A percentile compares a stretch with the other conserved stretches of the same genome.
Conservation (phyloP, 2,329 filamentous ascomycete species). For the Fusarium verticillioides region DNA sequence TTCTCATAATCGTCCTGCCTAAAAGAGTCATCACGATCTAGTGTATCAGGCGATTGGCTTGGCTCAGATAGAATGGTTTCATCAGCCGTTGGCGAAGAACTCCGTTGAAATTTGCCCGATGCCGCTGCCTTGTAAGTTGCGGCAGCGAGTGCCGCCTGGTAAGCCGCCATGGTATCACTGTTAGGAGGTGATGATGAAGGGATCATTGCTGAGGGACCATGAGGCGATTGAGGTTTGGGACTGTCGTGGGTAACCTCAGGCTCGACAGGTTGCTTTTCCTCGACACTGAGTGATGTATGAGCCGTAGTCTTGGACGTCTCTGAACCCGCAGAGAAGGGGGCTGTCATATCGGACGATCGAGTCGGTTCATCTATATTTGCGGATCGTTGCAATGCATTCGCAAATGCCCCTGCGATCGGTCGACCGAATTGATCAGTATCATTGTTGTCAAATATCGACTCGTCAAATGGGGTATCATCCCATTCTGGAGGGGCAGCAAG, state of each 20-base stretch:
- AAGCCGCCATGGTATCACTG: constrained; percentile 63
- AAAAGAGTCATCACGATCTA: constrained; percentile 17
- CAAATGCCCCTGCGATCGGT: constrained; percentile 68
- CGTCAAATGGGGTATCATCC: constrained; percentile 72
- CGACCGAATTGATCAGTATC: constrained; percentile 72
- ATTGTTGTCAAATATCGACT: constrained; percentile 77
- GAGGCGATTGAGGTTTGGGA: constrained; percentile 12
- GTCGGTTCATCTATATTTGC: constrained; percentile 48
- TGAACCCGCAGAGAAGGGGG: constrained; percentile 58
- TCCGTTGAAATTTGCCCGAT: constrained; percentile 78
- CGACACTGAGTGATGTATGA: constrained; percentile 61
- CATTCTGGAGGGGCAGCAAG: constrained; percentile 55
- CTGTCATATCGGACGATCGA: constrained; percentile 60
- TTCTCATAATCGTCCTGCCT: constrained; percentile 61
- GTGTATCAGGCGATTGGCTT: constrained; percentile 22
- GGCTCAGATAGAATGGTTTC: constrained; percentile 27
- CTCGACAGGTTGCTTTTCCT: constrained; percentile 27
- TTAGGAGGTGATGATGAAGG: constrained; percentile 14
- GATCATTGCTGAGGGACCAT: constrained; percentile 12
- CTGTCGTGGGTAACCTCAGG: constrained; percentile 12
- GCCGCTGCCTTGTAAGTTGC: constrained; percentile 81
- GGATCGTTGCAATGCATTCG: constrained; percentile 59
- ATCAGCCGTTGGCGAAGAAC: constrained; percentile 56
- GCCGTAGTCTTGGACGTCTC: constrained; percentile 60
- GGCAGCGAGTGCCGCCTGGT: constrained; percentile 86